These are phyloP conservation scores for Atkinsonella hypoxylon DNA, from an alignment of 2,329 filamentous ascomycete genomes.

Conservation along the genomic window DNA sequence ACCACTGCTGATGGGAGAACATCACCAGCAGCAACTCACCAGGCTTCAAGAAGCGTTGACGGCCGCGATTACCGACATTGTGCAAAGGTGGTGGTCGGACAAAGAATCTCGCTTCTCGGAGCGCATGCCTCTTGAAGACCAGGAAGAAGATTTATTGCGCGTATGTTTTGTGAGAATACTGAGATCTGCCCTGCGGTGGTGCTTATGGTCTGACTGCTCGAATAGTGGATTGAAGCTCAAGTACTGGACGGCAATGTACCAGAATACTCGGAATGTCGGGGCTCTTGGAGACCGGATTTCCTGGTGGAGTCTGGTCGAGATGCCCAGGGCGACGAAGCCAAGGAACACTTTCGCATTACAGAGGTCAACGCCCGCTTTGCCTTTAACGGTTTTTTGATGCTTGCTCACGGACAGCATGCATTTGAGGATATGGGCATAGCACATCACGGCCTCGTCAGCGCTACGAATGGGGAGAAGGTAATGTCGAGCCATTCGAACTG, in stretches of 20 bases:
- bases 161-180: slow-evolving; percentile 8
- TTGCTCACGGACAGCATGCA: slow-evolving; percentile 18
- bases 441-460: slow-evolving; percentile 11
- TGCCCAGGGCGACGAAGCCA: not conserved
- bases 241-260: slow-evolving; percentile 13
- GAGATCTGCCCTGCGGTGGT: not conserved
- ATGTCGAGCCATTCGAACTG: not conserved
- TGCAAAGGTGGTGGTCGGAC: slow-evolving; percentile 27
- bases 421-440: slow-evolving; percentile 11
- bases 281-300: slow-evolving; percentile 29
- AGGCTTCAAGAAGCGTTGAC: slow-evolving; percentile 20
- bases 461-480: slow-evolving; percentile 11
- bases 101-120: slow-evolving; percentile 16
- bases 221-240: slow-evolving; percentile 20
- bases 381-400: slow-evolving; percentile 25
- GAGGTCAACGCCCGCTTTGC: slow-evolving; percentile 30
- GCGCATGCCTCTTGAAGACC: slow-evolving; percentile 21
- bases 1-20: slow-evolving; percentile 20
- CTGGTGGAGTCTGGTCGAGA: slow-evolving; percentile 18
- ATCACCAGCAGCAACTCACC: slow-evolving; percentile 19
- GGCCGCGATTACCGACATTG: slow-evolving; percentile 22
- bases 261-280: slow-evolving; percentile 12
- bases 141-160: slow-evolving; percentile 19
- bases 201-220: not conserved
- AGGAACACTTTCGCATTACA: slow-evolving; percentile 21